Evolutionary conservation across 805 yeast genomes (phyloP), one percentile per base, ranked within the genome.

Genomic region (Maudiozyma turicensis): DNA sequence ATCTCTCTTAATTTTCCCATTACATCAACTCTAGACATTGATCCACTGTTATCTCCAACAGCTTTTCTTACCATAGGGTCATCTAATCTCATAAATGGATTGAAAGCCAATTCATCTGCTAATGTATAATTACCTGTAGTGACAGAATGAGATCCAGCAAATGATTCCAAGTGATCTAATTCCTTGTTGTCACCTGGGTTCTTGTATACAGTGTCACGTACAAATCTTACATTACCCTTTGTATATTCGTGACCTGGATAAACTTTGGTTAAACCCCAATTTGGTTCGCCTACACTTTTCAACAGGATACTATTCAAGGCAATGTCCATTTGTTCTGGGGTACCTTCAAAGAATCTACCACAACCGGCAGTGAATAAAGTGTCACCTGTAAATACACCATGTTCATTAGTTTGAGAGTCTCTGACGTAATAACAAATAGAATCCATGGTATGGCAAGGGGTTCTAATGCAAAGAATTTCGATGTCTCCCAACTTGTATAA

Each of bases 171-270:
- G 15, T 65, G 64, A 41, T 68, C 67, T 44, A 91, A 69, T 0
- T 84, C 84, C 5, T 61, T 57, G 49, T 67, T 66, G 10, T 67
- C 67, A 8, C 62, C 59, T 28, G 55, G 38, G 43, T 70, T 73
- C 48, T 75, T 70, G 43, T 72, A 64, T 48, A 87, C 64, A 1
- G 86, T 79, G 2, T 81, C 74, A 54, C 78, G 75, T 15, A 93
- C 86, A 65, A 93, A 93, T 55, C 75, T 77, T 26, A 85, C 83
- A 63, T 93, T 91, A 29, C 86, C 74, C 56, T 73, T 76, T 6
- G 99, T 93, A 69, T 93, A 93, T 69, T 93, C 99, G 66, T 93
- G 99, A 2, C 99, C 99, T 2, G 97, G 91, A 61, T 80, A 91
- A 2, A 90, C 89, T 38, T 66, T 64, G 0, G 97, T 88, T 6